Evolutionary conservation across 164 flowering plant genomes (phyloP), one percentile per base, ranked within the genome.

Genomic region (Piper betle): DNA sequence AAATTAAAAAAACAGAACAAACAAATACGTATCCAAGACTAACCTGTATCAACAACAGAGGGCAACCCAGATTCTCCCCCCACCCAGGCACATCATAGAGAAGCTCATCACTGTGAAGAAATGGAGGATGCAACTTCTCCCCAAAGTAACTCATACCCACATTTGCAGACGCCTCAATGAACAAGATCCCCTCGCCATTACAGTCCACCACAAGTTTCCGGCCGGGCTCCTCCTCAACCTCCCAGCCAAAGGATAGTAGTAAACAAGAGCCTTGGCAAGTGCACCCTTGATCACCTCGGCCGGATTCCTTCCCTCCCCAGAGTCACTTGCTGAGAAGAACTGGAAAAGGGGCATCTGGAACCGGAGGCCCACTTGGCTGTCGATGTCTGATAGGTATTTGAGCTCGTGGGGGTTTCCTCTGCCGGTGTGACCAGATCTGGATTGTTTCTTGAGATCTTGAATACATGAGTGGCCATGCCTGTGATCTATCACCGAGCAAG

Each of bases 41-140:
- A 10, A 66, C 67, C 64, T 66, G 74, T 48, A 71, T 53, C 39
- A 62, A 46, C 60, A 70, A 19, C 39, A 66, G 17, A 15, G 73
- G 72, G 56, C 64, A 67, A 8, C 62, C 20, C n/a, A 73, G 60
- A n/a, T 73, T 67, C 11, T 61, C 72, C 6, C 33, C 62, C 25
- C 71, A 75, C n/a, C 77, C 81, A 19, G 81, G 77, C n/a, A 78
- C 77, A 55, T 78, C 73, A 41, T 18, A 73, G 19, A 78, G 70
- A 17, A 78, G 74, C 55, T 75, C 73, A 50, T 79, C 77, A 55
- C 64, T 55, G 42, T 72, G 68, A 3, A 77, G 80, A 54, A 79
- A 76, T 4, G 82, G 80, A 39, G 80, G 82, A 40, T 59, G 67
- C 50, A 74, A 74, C 50, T 8, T 43, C 0, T 74, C 70, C 1